Evolutionary conservation across 306 rosid genomes (phyloP).

Genomic region (Gynostemma pentaphyllum): DNA sequence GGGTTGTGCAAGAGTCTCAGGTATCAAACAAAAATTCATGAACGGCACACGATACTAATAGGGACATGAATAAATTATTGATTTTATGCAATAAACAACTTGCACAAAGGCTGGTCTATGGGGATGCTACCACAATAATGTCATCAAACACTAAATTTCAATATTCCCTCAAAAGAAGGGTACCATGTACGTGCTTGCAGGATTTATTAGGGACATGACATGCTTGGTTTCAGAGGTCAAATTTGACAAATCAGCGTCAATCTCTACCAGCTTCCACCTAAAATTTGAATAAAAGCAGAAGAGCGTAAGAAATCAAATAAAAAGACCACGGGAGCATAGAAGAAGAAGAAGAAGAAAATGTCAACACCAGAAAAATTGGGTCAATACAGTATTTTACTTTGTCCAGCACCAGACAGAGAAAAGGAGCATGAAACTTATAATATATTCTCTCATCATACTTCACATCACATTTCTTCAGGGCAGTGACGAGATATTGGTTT

Average conservation of each 20-base stretch:
- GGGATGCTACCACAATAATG: not conserved
- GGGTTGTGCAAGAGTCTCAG: not conserved
- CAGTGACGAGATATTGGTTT: not conserved
- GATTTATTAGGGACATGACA: constrained; percentile 79
- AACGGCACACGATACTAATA: too few species aligned
- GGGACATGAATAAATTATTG: not conserved
- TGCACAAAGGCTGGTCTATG: not conserved
- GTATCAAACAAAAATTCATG: too few species aligned
- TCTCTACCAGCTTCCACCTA: constrained; percentile 88
- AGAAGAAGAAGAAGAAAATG: constrained; percentile 9
- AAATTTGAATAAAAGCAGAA: constrained; percentile 7
- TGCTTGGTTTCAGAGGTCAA: constrained; percentile 59
- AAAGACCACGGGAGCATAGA: constrained; percentile 9
- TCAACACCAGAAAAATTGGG: not conserved
- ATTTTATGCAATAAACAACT: not conserved
- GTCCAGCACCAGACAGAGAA: not conserved
- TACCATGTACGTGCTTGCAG: constrained; percentile 96
- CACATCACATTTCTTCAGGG: not conserved
- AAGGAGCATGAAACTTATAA: constrained; percentile 2
- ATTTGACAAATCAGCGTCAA: constrained; percentile 64
- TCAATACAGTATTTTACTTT: too few species aligned
- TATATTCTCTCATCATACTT: not conserved
- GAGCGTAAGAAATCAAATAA: constrained; percentile 3
- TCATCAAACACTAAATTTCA: not conserved
- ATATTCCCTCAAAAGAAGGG: constrained; percentile 1